These are phyloP conservation scores for Coprinellus aureogranulatus DNA, from an alignment of 768 basidiomycete genomes.

Conservation along the genomic window DNA sequence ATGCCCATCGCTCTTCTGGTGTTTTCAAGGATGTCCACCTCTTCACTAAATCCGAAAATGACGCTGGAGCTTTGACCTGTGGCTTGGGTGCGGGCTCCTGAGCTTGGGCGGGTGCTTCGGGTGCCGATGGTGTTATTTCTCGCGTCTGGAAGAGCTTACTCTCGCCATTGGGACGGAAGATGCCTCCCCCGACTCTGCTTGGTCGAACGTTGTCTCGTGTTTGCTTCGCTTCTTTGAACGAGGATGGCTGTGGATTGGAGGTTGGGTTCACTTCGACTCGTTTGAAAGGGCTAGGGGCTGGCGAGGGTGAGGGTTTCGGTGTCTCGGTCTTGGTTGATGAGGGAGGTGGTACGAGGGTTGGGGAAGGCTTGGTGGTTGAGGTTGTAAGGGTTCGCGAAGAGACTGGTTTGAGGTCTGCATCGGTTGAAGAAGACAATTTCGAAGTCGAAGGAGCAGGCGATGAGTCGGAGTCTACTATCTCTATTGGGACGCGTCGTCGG, in stretches of 20 bases:
- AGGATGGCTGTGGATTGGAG: slow-evolving; percentile 22
- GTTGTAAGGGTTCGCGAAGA: slow-evolving; percentile 24
- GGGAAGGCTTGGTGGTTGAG: background rate
- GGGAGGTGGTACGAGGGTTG: background rate
- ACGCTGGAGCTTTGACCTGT: slow-evolving; percentile 30
- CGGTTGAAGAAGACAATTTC: background rate
- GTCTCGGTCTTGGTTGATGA: background rate
- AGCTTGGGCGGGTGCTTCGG: background rate
- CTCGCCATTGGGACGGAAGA: slow-evolving; percentile 65
- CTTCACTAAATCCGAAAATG: slow-evolving; percentile 63
- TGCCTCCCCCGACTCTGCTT: slow-evolving; percentile 62
- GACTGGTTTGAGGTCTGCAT: slow-evolving; percentile 17
- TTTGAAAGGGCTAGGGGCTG: slow-evolving; percentile 4
- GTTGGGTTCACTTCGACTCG: slow-evolving; percentile 2
- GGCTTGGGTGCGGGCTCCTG: too few species aligned
- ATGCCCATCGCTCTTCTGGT: slow-evolving; percentile 49
- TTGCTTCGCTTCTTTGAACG: slow-evolving; percentile 61
- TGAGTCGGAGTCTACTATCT: slow-evolving; percentile 47
- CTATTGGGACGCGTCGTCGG: slow-evolving; percentile 63
- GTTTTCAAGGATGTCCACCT: slow-evolving; percentile 50
- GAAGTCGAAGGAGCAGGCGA: slow-evolving; percentile 10
- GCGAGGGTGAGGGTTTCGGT: slow-evolving; percentile 8
- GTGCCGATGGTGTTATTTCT: slow-evolving; percentile 9
- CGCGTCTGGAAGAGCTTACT: slow-evolving; percentile 52
- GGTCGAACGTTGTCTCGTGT: slow-evolving; percentile 45